Conservation (phyloP, 176 grass and related monocot genomes). For the Ananas comosus region DNA sequence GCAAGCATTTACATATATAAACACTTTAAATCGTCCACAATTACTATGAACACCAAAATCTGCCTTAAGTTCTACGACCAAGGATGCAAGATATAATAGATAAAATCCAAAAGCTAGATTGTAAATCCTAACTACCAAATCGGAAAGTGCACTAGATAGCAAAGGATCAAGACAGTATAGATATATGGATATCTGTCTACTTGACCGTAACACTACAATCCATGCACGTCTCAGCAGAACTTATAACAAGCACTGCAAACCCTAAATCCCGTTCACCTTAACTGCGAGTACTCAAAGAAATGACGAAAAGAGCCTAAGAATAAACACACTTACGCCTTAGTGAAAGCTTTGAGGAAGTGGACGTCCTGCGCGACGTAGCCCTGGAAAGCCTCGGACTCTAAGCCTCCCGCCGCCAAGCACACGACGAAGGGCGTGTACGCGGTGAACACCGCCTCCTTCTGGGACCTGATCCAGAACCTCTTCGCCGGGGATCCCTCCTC, state of each 20-base stretch:
- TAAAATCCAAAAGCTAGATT: background rate
- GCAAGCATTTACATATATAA: too few relatives aligned
- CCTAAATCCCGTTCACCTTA: background rate
- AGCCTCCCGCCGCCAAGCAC: constrained; percentile 56
- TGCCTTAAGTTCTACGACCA: too few relatives aligned
- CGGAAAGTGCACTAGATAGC: background rate
- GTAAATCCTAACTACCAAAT: background rate
- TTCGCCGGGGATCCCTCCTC: constrained; percentile 5
- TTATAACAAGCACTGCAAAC: too few relatives aligned
- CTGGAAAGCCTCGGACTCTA: constrained; percentile 57
- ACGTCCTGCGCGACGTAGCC: constrained; percentile 73
- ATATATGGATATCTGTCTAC: background rate
- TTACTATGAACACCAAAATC: too few relatives aligned
- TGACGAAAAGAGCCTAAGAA: background rate
- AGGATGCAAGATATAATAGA: background rate
- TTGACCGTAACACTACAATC: too few relatives aligned
- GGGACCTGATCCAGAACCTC: constrained; percentile 25
- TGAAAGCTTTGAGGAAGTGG: constrained; percentile 77
- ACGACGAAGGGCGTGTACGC: constrained; percentile 69
- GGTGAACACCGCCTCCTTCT: constrained; percentile 67
- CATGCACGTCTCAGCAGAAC: too few relatives aligned
- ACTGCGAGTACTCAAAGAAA: constrained; percentile 9
- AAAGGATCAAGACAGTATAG: background rate
- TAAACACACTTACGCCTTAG: constrained; percentile 50
- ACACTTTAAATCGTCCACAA: too few relatives aligned